A percentile compares a stretch with the other conserved stretches of the same genome.
Conservation (phyloP, 768 basidiomycete genomes). For the Paxillus ammoniavirescens region DNA sequence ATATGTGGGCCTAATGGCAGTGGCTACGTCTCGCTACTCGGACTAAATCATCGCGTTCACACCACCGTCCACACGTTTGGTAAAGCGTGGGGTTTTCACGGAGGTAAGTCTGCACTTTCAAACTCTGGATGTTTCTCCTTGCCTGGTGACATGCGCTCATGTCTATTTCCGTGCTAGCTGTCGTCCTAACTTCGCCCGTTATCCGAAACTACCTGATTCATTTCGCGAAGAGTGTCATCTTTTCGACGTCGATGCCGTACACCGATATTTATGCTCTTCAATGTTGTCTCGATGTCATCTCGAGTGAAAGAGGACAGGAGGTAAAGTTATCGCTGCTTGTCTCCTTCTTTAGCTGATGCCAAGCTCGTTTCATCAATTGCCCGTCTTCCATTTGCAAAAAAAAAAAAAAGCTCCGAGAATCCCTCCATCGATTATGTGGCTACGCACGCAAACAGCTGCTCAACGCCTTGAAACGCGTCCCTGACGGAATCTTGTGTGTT, state of each 20-base stretch:
- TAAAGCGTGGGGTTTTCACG: constrained; percentile 34
- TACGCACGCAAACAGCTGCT: constrained; percentile 12
- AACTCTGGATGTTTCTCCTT: too few species aligned
- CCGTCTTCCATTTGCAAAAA: too few species aligned
- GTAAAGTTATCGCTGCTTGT: constrained; percentile 7
- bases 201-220: constrained; percentile 21
- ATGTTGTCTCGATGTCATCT: constrained; percentile 36
- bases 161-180: constrained; percentile 2
- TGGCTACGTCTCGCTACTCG: constrained; percentile 41
- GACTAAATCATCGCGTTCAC: constrained; percentile 40
- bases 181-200: constrained; percentile 16
- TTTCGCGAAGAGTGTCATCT: constrained; percentile 17
- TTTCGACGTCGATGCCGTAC: constrained; percentile 21
- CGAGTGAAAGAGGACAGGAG: constrained; percentile 15
- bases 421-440: constrained; percentile 6
- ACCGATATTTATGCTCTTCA: constrained; percentile 31
- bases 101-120: constrained; percentile 4
- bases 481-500: constrained; percentile 8
- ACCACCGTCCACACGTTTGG: constrained; percentile 54
- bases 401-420: constrained; percentile 4
- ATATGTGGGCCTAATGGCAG: constrained; percentile 48
- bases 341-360: not conserved
- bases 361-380: too few species aligned
- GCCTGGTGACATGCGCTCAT: too few species aligned
- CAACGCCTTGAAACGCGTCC: constrained; percentile 4